Conservation (phyloP, 2,329 filamentous ascomycete species). For the Cyclaneusma minus region DNA sequence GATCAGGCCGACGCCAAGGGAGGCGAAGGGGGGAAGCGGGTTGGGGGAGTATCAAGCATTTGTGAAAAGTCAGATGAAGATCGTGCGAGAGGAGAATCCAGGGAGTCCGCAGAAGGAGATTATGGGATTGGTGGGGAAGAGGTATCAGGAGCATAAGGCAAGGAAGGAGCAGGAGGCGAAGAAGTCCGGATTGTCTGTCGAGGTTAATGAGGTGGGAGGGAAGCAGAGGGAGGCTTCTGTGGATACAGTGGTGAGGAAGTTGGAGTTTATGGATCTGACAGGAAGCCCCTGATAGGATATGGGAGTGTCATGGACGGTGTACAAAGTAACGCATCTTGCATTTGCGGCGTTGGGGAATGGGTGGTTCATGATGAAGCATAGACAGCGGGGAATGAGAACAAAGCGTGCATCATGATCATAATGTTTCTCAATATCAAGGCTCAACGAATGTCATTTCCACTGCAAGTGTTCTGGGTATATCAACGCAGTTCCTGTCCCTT, state of each 20-base stretch:
- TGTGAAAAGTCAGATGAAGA: conserved; percentile 53
- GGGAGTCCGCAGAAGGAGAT: conserved; percentile 47
- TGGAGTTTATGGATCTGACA: conserved; percentile 18
- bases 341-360: too few species aligned
- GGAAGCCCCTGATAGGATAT: conserved; percentile 11
- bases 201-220: conserved; percentile 2
- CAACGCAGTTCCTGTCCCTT: too few species aligned
- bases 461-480: too few species aligned
- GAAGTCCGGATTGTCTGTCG: conserved; percentile 1
- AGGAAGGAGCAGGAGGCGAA: conserved; percentile 7
- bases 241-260: conserved; percentile 12
- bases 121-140: conserved; percentile 50
- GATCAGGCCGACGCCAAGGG: conserved; percentile 60
- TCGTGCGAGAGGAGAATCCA: conserved; percentile 39
- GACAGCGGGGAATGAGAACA: too few species aligned
- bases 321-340: too few species aligned
- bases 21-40: conserved; percentile 10
- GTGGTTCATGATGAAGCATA: too few species aligned
- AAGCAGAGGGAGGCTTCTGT: conserved; percentile 4
- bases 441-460: too few species aligned
- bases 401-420: too few species aligned
- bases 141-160: conserved; percentile 39
- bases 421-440: too few species aligned
- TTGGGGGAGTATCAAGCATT: conserved; percentile 38
- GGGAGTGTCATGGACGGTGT: too few species aligned